Evolutionary conservation across 2,329 filamentous ascomycete genomes (phyloP), one percentile per base, ranked within the genome.

Genomic region (Parascedosporium putredinis): DNA sequence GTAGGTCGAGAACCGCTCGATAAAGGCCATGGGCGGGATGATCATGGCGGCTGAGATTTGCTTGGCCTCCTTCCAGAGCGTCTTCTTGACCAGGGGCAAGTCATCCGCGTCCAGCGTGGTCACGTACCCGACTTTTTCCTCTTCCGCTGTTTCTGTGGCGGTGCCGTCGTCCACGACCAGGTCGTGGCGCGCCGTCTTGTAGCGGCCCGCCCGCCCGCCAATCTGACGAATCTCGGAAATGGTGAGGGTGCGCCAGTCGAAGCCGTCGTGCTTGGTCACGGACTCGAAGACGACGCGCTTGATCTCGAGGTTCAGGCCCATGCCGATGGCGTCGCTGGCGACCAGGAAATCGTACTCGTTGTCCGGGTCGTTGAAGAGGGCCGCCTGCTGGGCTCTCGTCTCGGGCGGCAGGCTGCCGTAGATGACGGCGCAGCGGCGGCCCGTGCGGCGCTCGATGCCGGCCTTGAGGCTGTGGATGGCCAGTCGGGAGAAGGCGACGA

Each of bases 321-420:
- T 97, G 33, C 93, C 93, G 54, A 98, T 91, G 44, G 93, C 93
- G 66, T 96, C 89, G 58, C 88, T 96, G 7, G 94, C 93, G 23
- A 93, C 90, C 5, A 98, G 73, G 57, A 83, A 94, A 62, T 98
- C 93, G 62, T 96, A 98, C 52, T 96, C 90, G 62, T 94, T 98
- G 61, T 95, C 67, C 0, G 89, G 90, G 55, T 97, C 87, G 61
- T 98, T 98, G 73, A 98, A 98, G 0, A 97, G 73, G 14, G 81
- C 81, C 1, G 93, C 93, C 67, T 98, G 93, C 61, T 91, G 83
- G 3, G 89, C 88, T 54, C 93, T 80, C 36, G 91, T 95, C 64
- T 98, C 93, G 1, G 93, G 91, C 0, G 93, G 93, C 40, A 98
- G 67, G 47, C 84, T 83, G 34, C 93, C 93, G 63, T 98, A 98